Evolutionary conservation across 768 basidiomycete species (phyloP), one percentile per base, ranked within the genome.

Genomic region (Fistulinella prunicolor): DNA sequence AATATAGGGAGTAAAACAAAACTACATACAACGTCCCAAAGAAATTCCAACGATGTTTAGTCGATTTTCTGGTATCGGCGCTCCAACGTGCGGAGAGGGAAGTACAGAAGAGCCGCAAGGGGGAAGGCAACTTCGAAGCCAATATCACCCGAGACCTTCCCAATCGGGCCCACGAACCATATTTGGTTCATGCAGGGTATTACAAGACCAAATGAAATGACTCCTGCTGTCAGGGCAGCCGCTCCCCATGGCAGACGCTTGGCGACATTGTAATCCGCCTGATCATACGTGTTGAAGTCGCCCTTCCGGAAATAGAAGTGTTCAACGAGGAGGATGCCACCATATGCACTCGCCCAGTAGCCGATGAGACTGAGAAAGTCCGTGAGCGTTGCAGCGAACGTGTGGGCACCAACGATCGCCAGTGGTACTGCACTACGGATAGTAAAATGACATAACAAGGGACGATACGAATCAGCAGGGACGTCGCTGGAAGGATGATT

Each of bases 91-190:
- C 86, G 70, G 28, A 87, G 70, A 2, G 78, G 78, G 5, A 81
- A 16, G 61, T 85, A 88, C 30, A 78, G 54, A 30, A 78, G 16
- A 12, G 62, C 69, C 0, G 78, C 73, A 7, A 74, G 64, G 5
- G 66, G 61, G 44, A 83, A 79, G 0, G 83, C 83, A 14, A 82
- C 64, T 49, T 85, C 73, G 32, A 90, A 77, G 3, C 85, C 88
- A 44, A 90, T 80, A 63, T 90, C 88, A 3, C 88, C 88, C 10
- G 82, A 73, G 8, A 58, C 68, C 29, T 60, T 55, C 3, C 85
- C 86, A 17, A 89, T 81, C 0, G 86, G 86, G 1, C 88, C 88
- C 3, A 69, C 65, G 59, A 79, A 89, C 80, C 82, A 89, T 13
- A 71, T 77, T 57, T 91, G 86, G 48, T 77, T 69, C 80, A 90